Evolutionary conservation across 192 early-diverging fungal species (phyloP).

Genomic region (Linnemannia elongata): DNA sequence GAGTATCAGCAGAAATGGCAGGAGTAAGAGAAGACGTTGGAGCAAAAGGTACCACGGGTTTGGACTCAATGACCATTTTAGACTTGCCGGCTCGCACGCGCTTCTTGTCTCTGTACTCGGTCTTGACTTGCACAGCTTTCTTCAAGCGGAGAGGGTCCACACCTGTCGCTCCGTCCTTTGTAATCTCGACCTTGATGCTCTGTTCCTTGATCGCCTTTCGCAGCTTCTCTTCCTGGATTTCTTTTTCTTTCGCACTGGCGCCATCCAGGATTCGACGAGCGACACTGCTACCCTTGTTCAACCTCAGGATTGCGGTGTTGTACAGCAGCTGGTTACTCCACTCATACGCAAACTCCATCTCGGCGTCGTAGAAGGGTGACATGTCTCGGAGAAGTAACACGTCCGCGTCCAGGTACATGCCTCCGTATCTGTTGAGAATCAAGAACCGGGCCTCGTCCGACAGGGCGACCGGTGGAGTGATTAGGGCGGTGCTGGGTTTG

Average conservation of each 20-base stretch:
- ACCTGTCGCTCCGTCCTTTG: neutral
- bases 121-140: neutral
- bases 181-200: neutral
- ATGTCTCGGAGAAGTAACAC: constrained; percentile 53
- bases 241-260: constrained; percentile 28
- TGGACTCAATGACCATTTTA: neutral
- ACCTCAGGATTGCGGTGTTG: constrained; percentile 48
- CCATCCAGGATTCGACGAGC: constrained; percentile 47
- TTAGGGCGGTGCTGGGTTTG: neutral
- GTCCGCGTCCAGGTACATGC: constrained; percentile 57
- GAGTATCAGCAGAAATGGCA: neutral
- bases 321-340: constrained; percentile 52
- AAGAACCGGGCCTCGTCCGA: constrained; percentile 56
- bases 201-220: neutral
- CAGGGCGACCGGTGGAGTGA: constrained; percentile 28
- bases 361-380: constrained; percentile 45
- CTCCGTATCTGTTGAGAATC: constrained; percentile 50
- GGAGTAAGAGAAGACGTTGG: neutral
- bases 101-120: neutral
- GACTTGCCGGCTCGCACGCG: neutral
- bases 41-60: neutral
- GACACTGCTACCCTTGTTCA: constrained; percentile 28
- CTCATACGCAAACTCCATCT: constrained; percentile 53
- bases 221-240: constrained; percentile 22
- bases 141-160: neutral